Percentiles rank a stretch among this genome's conserved stretches.
Conservation (phyloP, 805 yeast genomes). For the Saccharomycopsis sp. region DNA sequence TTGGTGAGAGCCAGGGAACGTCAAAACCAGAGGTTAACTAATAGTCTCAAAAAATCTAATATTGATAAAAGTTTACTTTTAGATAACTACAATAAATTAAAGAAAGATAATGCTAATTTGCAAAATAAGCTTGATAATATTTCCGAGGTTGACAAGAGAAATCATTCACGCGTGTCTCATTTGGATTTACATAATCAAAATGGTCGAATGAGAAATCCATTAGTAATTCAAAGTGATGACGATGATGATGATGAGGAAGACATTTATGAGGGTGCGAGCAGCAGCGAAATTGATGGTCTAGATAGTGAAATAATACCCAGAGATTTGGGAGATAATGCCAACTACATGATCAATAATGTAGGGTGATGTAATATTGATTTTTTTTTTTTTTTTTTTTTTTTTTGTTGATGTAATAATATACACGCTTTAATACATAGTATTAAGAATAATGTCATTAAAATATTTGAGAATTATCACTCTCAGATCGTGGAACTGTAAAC, state of each 20-base stretch:
- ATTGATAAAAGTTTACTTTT: neutral
- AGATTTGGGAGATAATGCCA: neutral
- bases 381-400: neutral
- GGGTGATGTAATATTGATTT: neutral
- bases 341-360: neutral
- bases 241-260: conserved; percentile 20
- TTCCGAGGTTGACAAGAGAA: too few relatives aligned
- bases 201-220: too few relatives aligned
- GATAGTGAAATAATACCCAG: neutral
- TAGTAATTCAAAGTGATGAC: conserved; percentile 15
- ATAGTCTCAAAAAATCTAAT: conserved; percentile 2
- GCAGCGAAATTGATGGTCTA: neutral
- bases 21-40: conserved; percentile 4
- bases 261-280: neutral
- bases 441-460: too few relatives aligned
- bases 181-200: too few relatives aligned
- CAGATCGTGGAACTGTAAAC: too few relatives aligned
- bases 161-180: too few relatives aligned
- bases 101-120: neutral
- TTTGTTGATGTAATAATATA: neutral
- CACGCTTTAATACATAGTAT: neutral
- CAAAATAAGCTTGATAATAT: neutral
- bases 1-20: conserved; percentile 6
- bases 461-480: too few relatives aligned
- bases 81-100: neutral